These are phyloP conservation scores for Penicillium pancosmium DNA, from an alignment of 495 filamentous ascomycete genomes.

Conservation along the genomic window DNA sequence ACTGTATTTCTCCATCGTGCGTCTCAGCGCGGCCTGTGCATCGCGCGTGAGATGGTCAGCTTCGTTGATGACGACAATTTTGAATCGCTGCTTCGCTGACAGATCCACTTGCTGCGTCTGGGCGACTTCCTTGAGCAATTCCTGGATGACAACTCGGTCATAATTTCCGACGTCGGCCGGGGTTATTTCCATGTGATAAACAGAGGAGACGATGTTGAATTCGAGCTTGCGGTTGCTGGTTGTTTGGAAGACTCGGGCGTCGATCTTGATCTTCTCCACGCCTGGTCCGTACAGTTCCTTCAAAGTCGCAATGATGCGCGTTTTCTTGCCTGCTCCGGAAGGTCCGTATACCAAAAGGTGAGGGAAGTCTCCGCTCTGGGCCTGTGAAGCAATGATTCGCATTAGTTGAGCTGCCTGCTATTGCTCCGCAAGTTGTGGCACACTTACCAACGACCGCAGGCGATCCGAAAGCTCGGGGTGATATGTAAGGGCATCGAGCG, in stretches of 20 bases:
- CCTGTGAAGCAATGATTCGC: constrained; percentile 51
- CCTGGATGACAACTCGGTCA: constrained; percentile 92
- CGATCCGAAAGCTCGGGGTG: constrained; percentile 87
- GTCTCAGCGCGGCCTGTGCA: constrained; percentile 90
- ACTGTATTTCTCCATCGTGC: constrained; percentile 99
- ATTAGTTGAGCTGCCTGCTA: background rate
- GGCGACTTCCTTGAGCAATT: constrained; percentile 94
- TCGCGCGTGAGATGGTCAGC: constrained; percentile 94
- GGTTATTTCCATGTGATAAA: constrained; percentile 98
- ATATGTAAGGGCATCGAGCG: constrained; percentile 84
- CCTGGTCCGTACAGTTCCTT: constrained; percentile 91
- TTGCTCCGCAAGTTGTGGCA: background rate
- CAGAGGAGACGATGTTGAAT: constrained; percentile 95
- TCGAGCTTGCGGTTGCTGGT: constrained; percentile 94
- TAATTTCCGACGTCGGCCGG: constrained; percentile 97
- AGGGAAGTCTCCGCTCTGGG: constrained; percentile 94
- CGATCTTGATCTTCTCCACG: constrained; percentile 97
- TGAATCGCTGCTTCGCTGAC: constrained; percentile 86
- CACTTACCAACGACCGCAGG: constrained; percentile 78
- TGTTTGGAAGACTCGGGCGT: constrained; percentile 93
- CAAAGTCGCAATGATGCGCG: constrained; percentile 88
- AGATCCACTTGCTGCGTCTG: constrained; percentile 98
- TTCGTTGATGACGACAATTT: constrained; percentile 98
- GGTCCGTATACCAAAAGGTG: constrained; percentile 96
- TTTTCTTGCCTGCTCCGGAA: constrained; percentile 96